Conservation (phyloP, 129 eudicot species). For the Artemisia tridentata region DNA sequence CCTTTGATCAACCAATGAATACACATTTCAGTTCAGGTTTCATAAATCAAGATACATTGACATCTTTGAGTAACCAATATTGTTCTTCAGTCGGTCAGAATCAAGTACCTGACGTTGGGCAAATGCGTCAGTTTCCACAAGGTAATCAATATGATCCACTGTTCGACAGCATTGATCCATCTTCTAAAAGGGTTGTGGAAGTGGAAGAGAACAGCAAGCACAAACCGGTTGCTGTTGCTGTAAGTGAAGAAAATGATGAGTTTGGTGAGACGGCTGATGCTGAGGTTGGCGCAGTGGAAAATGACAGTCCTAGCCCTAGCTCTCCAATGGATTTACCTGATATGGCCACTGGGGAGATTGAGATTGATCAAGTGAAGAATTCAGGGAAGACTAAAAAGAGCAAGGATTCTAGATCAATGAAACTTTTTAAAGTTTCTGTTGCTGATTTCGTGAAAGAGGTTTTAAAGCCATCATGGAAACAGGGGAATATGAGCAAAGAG, state of each 20-base stretch:
- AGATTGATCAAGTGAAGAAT: conserved; percentile 72
- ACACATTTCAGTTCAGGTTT: conserved; percentile 48
- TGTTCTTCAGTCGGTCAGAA: conserved; percentile 34
- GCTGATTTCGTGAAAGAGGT: conserved; percentile 96
- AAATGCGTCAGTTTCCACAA: conserved; percentile 30
- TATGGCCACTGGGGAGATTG: conserved; percentile 57
- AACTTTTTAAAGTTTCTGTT: conserved; percentile 67
- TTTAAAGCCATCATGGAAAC: conserved; percentile 91
- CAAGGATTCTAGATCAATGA: conserved; percentile 78
- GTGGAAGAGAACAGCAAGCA: conserved; percentile 19
- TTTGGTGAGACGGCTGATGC: conserved; percentile 93
- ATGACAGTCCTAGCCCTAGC: conserved; percentile 74
- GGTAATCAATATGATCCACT: conserved; percentile 86
- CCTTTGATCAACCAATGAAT: conserved; percentile 66
- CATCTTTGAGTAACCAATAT: conserved; percentile 30
- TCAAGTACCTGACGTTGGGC: conserved; percentile 40
- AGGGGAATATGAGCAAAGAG: conserved; percentile 99
- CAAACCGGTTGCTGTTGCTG: conserved; percentile 45
- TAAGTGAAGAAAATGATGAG: conserved; percentile 57
- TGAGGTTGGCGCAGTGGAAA: conserved; percentile 79
- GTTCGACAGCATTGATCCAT: conserved; percentile 74
- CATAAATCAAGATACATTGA: conserved; percentile 36
- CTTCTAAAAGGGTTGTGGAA: conserved; percentile 42
- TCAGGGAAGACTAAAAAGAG: conserved; percentile 40
- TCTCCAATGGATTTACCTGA: conserved; percentile 46